These are phyloP conservation scores for Fusarium sambucinum DNA, from an alignment of 2,329 filamentous ascomycete species.

Conservation along the genomic window DNA sequence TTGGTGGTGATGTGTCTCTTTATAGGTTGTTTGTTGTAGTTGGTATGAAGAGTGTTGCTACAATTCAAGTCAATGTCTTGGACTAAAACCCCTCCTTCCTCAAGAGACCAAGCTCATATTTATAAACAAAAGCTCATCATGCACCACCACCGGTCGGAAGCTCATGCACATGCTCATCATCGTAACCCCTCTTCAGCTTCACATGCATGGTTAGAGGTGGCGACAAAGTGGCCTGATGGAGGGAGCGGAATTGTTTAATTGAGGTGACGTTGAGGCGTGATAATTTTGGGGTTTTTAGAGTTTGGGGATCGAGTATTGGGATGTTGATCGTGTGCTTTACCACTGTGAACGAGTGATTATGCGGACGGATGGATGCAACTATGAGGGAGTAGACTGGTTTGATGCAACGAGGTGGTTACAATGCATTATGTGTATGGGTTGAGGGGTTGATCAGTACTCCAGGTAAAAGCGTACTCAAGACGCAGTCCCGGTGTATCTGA, in stretches of 20 bases:
- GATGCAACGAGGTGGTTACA: background rate
- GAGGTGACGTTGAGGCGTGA: conserved; percentile 24
- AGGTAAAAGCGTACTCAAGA: too few relatives aligned
- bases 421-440: background rate
- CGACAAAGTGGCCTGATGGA: conserved; percentile 17
- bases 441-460: background rate
- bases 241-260: background rate
- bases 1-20: background rate
- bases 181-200: conserved; percentile 21
- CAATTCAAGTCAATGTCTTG: conserved; percentile 12
- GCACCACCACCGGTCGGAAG: background rate
- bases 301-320: conserved; percentile 22
- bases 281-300: conserved; percentile 21
- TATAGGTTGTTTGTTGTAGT: background rate
- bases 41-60: conserved; percentile 27
- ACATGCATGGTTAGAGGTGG: conserved; percentile 15
- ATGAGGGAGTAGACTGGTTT: conserved; percentile 1
- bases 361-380: background rate
- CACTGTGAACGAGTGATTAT: background rate
- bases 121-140: conserved; percentile 7
- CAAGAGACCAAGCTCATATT: background rate
- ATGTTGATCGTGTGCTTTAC: conserved; percentile 12
- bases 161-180: conserved; percentile 1
- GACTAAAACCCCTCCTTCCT: conserved; percentile 4
- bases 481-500: too few relatives aligned